Evolutionary conservation across 805 yeast genomes (phyloP).

Genomic region (Citeromyces matritensis): DNA sequence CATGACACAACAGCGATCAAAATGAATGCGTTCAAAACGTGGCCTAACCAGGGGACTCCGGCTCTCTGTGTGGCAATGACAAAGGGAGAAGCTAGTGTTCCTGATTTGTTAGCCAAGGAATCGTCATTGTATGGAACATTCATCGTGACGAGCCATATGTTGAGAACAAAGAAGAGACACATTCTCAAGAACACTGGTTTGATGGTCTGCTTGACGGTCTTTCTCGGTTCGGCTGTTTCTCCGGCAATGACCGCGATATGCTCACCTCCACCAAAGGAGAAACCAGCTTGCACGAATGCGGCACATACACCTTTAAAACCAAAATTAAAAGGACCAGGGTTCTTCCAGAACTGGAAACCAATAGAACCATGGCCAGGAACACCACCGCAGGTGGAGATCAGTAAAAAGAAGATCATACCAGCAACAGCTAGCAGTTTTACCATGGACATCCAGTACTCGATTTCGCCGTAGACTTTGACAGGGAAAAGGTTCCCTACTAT

Average conservation of each 20-base stretch:
- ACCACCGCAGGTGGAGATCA: conserved; percentile 43
- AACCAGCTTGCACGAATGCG: conserved; percentile 40
- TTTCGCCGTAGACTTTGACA: conserved; percentile 45
- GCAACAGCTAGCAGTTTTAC: conserved; percentile 48
- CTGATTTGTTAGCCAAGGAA: conserved; percentile 26
- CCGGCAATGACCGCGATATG: conserved; percentile 45
- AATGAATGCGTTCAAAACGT: conserved; percentile 44
- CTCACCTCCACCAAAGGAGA: conserved; percentile 50
- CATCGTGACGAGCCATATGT: conserved; percentile 36
- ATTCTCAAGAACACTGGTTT: conserved; percentile 43
- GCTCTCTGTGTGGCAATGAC: conserved; percentile 42
- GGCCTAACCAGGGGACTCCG: conserved; percentile 39
- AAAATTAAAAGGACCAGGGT: conserved; percentile 34
- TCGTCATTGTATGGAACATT: conserved; percentile 42
- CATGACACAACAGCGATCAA: conserved; percentile 38
- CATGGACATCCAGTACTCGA: conserved; percentile 49
- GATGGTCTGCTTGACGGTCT: conserved; percentile 40
- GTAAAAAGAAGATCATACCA: conserved; percentile 42
- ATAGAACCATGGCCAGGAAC: conserved; percentile 26
- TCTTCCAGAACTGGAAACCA: conserved; percentile 33
- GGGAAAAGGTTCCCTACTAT: conserved; percentile 30
- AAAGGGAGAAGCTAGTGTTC: conserved; percentile 55
- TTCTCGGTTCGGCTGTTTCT: conserved; percentile 37
- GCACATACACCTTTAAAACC: conserved; percentile 45
- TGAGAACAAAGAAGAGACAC: conserved; percentile 29